Percentiles rank a stretch among this genome's conserved stretches.
Conservation (phyloP, 2,329 filamentous ascomycete genomes). For the Ilyonectria robusta region DNA sequence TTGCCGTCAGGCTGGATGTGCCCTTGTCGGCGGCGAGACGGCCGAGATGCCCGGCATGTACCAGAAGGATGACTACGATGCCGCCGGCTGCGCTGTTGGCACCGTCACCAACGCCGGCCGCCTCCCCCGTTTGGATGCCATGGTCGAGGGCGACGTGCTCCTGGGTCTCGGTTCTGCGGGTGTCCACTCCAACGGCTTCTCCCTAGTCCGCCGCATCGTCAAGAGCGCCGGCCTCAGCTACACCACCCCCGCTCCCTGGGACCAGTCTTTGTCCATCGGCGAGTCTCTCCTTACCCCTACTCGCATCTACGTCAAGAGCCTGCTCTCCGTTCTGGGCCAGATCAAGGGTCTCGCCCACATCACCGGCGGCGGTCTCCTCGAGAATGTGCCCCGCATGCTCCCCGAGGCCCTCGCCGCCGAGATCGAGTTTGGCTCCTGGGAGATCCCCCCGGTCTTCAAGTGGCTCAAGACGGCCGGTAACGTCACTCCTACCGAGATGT, state of each 20-base stretch:
- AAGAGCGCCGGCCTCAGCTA: conserved; percentile 80
- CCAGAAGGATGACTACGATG: conserved; percentile 89
- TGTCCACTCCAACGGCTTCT: conserved; percentile 97
- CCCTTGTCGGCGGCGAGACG: conserved; percentile 96
- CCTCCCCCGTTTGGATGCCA: conserved; percentile 81
- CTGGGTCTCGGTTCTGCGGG: conserved; percentile 89
- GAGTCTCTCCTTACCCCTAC: conserved; percentile 89
- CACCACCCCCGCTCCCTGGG: conserved; percentile 83
- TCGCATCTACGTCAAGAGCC: conserved; percentile 89
- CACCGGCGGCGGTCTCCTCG: conserved; percentile 91
- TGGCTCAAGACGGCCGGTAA: conserved; percentile 86
- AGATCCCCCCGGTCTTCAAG: conserved; percentile 82
- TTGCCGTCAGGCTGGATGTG: conserved; percentile 87
- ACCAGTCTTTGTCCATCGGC: conserved; percentile 74
- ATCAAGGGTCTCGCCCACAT: conserved; percentile 97
- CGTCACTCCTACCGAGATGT: conserved; percentile 85
- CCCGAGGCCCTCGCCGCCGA: conserved; percentile 83
- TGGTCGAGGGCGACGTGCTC: conserved; percentile 87
- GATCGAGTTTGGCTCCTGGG: conserved; percentile 84
- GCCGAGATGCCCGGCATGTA: conserved; percentile 99
- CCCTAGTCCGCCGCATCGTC: conserved; percentile 92
- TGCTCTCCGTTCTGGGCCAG: conserved; percentile 77
- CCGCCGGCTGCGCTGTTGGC: conserved; percentile 90
- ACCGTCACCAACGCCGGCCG: conserved; percentile 79
- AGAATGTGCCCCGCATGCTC: conserved; percentile 96